Evolutionary conservation across 768 basidiomycete genomes (phyloP).

Genomic region (Tricholoma bakamatsutake): DNA sequence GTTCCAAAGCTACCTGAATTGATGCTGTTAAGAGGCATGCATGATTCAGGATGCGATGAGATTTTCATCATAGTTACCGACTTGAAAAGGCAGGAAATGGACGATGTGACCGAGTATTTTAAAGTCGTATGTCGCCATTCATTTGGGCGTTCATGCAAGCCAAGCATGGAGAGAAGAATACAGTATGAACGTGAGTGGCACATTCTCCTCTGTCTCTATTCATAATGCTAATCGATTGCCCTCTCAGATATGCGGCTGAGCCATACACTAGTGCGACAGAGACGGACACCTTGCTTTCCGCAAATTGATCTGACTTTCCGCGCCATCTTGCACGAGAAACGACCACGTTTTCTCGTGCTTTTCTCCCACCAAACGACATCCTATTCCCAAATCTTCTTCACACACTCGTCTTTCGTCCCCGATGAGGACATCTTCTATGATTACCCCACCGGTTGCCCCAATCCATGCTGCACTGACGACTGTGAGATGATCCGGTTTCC

Average conservation of each 20-base stretch:
- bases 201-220: neutral
- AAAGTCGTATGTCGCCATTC: constrained; percentile 65
- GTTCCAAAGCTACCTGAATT: constrained; percentile 61
- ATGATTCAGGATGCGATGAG: constrained; percentile 74
- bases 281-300: constrained; percentile 74
- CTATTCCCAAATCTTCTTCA: constrained; percentile 79
- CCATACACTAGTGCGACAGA: constrained; percentile 61
- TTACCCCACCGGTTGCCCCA: constrained; percentile 75
- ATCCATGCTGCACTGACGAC: constrained; percentile 73
- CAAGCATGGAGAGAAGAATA: constrained; percentile 60
- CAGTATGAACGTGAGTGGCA: constrained; percentile 59
- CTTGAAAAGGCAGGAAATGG: constrained; percentile 75
- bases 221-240: neutral
- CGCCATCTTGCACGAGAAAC: constrained; percentile 70
- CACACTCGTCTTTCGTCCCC: constrained; percentile 63
- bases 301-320: constrained; percentile 77
- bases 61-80: constrained; percentile 77
- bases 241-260: constrained; percentile 56
- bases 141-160: constrained; percentile 58
- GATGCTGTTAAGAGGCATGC: constrained; percentile 77
- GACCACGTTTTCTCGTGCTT: constrained; percentile 69
- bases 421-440: constrained; percentile 69
- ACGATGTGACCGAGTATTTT: constrained; percentile 74
- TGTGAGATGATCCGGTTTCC: constrained; percentile 83
- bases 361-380: constrained; percentile 79